Evolutionary conservation across 1,284 basidiomycete genomes (phyloP).

Genomic region (Fomitiporia mediterranea): DNA sequence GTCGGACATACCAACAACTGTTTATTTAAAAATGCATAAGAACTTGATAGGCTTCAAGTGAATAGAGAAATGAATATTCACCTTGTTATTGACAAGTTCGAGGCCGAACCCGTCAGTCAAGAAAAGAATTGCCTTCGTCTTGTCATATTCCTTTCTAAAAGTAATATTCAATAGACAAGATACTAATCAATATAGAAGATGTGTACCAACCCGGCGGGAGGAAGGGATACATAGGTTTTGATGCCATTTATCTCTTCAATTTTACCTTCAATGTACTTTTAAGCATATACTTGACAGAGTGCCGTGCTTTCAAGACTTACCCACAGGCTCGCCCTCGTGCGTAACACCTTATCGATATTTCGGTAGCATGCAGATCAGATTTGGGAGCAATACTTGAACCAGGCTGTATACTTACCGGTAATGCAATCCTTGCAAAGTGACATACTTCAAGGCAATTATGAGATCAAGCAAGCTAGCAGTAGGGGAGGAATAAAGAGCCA

Average conservation of each 20-base stretch:
- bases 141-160: conserved; percentile 33
- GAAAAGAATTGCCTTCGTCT: conserved; percentile 54
- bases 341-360: conserved; percentile 43
- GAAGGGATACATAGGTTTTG: conserved; percentile 45
- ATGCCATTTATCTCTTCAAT: conserved; percentile 42
- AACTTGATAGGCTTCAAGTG: not conserved
- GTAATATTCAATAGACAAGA: not conserved
- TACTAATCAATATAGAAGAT: not conserved
- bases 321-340: conserved; percentile 51
- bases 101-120: conserved; percentile 64
- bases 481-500: not conserved
- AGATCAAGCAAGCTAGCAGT: not conserved
- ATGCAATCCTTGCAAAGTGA: conserved; percentile 20
- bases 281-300: no score
- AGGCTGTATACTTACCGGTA: conserved; percentile 12
- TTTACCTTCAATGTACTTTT: conserved; percentile 26
- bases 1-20: no score
- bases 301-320: conserved; percentile 30
- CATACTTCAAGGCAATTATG: conserved; percentile 11
- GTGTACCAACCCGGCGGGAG: conserved; percentile 22
- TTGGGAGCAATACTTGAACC: no score
- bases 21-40: no score
- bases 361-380: no score
- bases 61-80: conserved; percentile 26
- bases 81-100: conserved; percentile 50